A percentile compares a stretch with the other conserved stretches of the same genome.
Evolutionary conservation across 257 asterid species (phyloP).

Genomic region (Ajuga chamaepitys): DNA sequence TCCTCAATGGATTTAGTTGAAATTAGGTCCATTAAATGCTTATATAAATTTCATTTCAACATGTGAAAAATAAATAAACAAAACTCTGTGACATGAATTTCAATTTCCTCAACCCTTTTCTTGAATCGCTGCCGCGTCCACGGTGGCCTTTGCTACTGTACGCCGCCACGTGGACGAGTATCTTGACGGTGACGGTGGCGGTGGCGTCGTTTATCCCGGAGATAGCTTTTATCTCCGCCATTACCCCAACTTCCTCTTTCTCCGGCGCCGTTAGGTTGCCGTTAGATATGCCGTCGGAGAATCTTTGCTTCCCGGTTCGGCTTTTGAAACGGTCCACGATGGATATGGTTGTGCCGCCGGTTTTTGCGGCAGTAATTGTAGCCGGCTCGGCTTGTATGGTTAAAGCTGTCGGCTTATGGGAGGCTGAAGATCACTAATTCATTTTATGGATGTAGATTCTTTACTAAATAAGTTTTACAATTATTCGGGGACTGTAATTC

Average conservation of each 20-base stretch:
- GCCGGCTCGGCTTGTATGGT: conserved; percentile 59
- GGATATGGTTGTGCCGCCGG: conserved; percentile 70
- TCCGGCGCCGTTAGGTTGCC: conserved; percentile 61
- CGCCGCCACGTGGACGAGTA: conserved; percentile 69
- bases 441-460: not conserved
- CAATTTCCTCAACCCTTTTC: too few relatives aligned
- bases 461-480: too few relatives aligned
- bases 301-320: conserved; percentile 50
- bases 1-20: conserved; percentile 30
- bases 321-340: conserved; percentile 43
- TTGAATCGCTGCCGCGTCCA: too few relatives aligned
- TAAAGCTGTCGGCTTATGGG: conserved; percentile 72
- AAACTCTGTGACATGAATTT: conserved; percentile 28
- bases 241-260: conserved; percentile 37
- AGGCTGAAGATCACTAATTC: conserved; percentile 38
- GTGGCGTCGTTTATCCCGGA: conserved; percentile 76
- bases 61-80: not conserved
- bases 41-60: not conserved
- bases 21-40: conserved; percentile 36
- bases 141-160: conserved; percentile 52
- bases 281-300: conserved; percentile 59
- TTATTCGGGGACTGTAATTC: too few relatives aligned
- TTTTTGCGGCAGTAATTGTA: conserved; percentile 69
- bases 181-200: conserved; percentile 58
- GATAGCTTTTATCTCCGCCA: conserved; percentile 66